Base-by-base conservation (phyloP, 441 rosid species). In the Brassica balearica region DNA sequence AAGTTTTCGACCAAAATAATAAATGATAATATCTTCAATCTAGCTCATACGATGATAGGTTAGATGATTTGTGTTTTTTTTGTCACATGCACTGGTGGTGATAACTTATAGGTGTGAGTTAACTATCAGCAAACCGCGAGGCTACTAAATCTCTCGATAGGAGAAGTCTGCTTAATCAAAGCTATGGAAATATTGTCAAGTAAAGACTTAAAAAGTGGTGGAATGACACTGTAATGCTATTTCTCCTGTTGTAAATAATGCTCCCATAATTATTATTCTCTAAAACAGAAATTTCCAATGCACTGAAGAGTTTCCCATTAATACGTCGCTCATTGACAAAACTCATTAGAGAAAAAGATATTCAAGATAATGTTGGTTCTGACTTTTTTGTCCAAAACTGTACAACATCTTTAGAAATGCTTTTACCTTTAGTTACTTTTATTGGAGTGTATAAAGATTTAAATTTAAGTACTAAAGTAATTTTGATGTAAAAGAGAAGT, bases 241-340 rank as follows among this genome's bases (percentile, higher is more conserved):
- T 56, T 56, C 4, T 23, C 32, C 3, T 22, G 64, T 2, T 60
- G 34, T 22, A 25, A 22, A 60, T 60, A 6, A 23, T 6, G 65
- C 65, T 60, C 36, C 36, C 34, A 23, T 62, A 51, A 32, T 19
- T 34, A 69, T 46, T 32, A 61, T 34, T 20, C 19, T 36, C 41
- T 36, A 6, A 67, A 77, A 38, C 48, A 19, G 2, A 23, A 69
- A n/a, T 51, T 61, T 76, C 70, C 38, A 67, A 53, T 60, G 76
- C 73, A 67, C 73, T 68, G 32, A 68, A 22, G 58, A 78, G 69
- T 60, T 34, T 66, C 32, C 69, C 55, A 46, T 12, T 71, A 51
- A 32, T 59, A 59, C 73, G 23, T 56, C 66, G 73, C 43, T 58
- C 72, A 56, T 41, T 77, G 76, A 71, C 72, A 77, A 71, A 66